A percentile compares a stretch with the other conserved stretches of the same genome.
Evolutionary conservation across 148 eudicot genomes (phyloP).

Genomic region (Nepenthes mirabilis): DNA sequence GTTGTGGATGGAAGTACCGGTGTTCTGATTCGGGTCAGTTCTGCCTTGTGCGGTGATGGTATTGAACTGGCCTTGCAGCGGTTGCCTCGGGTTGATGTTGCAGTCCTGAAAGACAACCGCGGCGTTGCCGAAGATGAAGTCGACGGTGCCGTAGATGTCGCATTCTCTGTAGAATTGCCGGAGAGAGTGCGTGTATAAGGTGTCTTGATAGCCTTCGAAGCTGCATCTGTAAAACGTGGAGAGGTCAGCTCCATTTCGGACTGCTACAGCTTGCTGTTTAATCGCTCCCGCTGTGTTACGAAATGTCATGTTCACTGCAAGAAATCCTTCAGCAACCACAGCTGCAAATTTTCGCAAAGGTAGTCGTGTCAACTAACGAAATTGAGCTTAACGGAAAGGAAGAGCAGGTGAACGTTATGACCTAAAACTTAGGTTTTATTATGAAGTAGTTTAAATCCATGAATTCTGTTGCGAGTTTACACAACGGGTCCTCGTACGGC

Average conservation of each 20-base stretch:
- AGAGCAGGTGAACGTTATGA: too few relatives aligned
- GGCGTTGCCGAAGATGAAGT: conserved; percentile 29
- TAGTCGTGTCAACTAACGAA: too few relatives aligned
- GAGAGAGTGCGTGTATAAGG: conserved; percentile 25
- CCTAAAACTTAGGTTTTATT: too few relatives aligned
- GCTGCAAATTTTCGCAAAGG: conserved; percentile 11
- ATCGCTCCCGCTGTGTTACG: conserved; percentile 25
- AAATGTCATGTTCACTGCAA: conserved; percentile 17
- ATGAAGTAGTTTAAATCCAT: too few relatives aligned
- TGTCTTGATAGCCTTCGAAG: conserved; percentile 46
- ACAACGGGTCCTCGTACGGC: too few relatives aligned
- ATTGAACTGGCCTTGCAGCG: conserved; percentile 12
- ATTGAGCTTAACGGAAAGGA: too few relatives aligned
- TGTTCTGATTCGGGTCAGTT: conserved; percentile 23
- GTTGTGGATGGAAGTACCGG: conserved; percentile 20
- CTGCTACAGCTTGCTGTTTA: conserved; percentile 37
- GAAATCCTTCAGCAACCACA: conserved; percentile 14
- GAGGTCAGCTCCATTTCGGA: conserved; percentile 24
- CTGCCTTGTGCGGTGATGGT: conserved; percentile 29
- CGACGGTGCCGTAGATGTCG: conserved; percentile 29
- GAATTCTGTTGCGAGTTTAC: too few relatives aligned
- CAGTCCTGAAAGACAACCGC: conserved; percentile 22
- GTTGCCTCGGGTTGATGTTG: conserved; percentile 17
- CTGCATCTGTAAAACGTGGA: conserved; percentile 26
- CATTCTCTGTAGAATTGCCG: conserved; percentile 28